Base-by-base conservation (phyloP, 441 rosid species). In the Lepidium campestre region DNA sequence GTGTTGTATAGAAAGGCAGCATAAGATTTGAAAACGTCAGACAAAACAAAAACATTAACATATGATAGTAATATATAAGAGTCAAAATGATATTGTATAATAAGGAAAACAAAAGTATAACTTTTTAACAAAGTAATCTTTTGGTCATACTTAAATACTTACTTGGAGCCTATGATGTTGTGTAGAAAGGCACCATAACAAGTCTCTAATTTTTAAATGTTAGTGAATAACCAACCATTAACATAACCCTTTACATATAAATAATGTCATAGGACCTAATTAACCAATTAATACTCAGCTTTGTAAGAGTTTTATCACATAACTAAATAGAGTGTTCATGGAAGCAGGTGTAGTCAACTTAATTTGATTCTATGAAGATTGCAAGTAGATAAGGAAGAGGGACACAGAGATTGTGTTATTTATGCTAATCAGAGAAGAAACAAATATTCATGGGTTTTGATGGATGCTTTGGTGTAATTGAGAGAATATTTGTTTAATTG, bases 111-210 rank as follows among this genome's bases (percentile, higher is more conserved):
- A 4, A 55, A 63, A 39, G 31, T 56, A 22, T 17, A 37, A 34
- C 40, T 46, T 53, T 53, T 15, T 15, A 23, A 22, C 66, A 69
- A 55, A 55, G 36, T 36, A 9, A 4, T 62, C 31, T 62, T 25
- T 55, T 56, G 45, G 59, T 56, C 65, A 47, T 57, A 11, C 39
- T 47, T 47, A 64, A 62, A 29, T 47, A 39, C 14, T 32, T 32
- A 47, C 11, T 11, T 71, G 65, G 59, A 64, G 60, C 15, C 59
- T 63, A 56, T 37, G 39, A 39, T 63, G 65, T 12, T 48, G 50
- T 29, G 35, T 71, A 56, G 70, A 63, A 39, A 46, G 52, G 52
- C 65, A 71, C 31, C 58, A 55, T 62, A 46, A 14, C 42, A 53
- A 5, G 17, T 42, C 22, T 18, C 15, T 35, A 36, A 20, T 27